Evolutionary conservation across 129 eudicot species (phyloP).

Genomic region (Logfia minima): DNA sequence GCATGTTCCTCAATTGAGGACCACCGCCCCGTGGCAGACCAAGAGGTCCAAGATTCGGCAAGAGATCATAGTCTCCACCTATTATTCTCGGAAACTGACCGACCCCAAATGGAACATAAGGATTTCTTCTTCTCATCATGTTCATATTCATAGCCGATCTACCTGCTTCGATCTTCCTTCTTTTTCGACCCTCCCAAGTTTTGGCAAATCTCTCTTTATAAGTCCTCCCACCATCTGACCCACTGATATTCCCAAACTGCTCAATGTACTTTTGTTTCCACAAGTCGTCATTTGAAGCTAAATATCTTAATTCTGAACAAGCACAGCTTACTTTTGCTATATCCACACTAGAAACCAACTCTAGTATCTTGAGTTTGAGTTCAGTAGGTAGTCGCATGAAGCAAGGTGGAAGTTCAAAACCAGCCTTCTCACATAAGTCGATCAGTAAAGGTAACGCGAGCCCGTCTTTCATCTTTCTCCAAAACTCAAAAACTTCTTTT

Average conservation of each 20-base stretch:
- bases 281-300: conserved; percentile 56
- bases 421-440: conserved; percentile 62
- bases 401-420: conserved; percentile 65
- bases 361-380: conserved; percentile 62
- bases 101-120: conserved; percentile 28
- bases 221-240: conserved; percentile 24
- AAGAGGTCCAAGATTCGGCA: conserved; percentile 13
- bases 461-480: conserved; percentile 68
- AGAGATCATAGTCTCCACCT: conserved; percentile 53
- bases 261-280: conserved; percentile 61
- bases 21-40: conserved; percentile 16
- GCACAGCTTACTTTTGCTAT: conserved; percentile 60
- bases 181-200: conserved; percentile 43
- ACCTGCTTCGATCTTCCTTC: conserved; percentile 20
- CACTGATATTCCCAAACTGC: conserved; percentile 45
- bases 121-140: conserved; percentile 26
- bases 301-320: conserved; percentile 53
- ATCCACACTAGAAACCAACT: conserved; percentile 54
- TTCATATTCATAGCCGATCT: conserved; percentile 15
- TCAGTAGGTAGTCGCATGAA: conserved; percentile 71
- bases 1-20: conserved; percentile 24
- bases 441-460: conserved; percentile 68
- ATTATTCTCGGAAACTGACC: conserved; percentile 35
- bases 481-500: conserved; percentile 63
- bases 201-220: conserved; percentile 57